These are phyloP conservation scores for Candida verbasci DNA, from an alignment of 805 yeast species.

Conservation along the genomic window DNA sequence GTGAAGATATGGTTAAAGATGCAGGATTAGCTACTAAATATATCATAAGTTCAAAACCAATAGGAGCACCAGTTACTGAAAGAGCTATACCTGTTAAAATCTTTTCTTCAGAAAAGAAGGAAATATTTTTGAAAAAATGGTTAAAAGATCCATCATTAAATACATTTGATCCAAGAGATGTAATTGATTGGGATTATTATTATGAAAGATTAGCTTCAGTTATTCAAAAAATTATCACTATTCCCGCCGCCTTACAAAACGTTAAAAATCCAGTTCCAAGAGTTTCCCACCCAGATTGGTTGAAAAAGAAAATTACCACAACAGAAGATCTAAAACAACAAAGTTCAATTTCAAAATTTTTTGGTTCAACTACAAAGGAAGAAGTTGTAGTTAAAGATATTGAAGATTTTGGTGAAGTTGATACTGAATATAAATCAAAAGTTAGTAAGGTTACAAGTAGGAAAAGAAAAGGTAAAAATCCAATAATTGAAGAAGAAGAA, in stretches of 20 bases:
- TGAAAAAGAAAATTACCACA: conserved; percentile 55
- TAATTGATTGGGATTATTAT: conserved; percentile 93
- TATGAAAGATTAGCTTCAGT: conserved; percentile 88
- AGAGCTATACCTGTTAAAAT: conserved; percentile 96
- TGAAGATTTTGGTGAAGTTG: conserved; percentile 60
- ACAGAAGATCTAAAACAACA: conserved; percentile 72
- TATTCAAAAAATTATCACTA: conserved; percentile 89
- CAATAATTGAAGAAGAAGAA: conserved; percentile 31
- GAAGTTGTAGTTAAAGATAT: conserved; percentile 55
- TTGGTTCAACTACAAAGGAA: conserved; percentile 40
- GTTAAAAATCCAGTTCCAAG: conserved; percentile 91
- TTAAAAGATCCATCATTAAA: conserved; percentile 70
- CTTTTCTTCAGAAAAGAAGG: conserved; percentile 84
- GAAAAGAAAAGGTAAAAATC: conserved; percentile 33
- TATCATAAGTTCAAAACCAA: conserved; percentile 80
- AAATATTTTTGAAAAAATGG: conserved; percentile 81
- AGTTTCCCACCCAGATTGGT: conserved; percentile 93
- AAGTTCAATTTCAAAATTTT: conserved; percentile 55
- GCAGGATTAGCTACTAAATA: conserved; percentile 94
- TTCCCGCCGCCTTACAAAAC: conserved; percentile 94
- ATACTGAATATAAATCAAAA: conserved; percentile 26
- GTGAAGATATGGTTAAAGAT: conserved; percentile 94
- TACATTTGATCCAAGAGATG: conserved; percentile 80
- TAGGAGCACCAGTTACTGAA: conserved; percentile 87
- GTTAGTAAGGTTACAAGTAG: conserved; percentile 44